Evolutionary conservation across 2,329 filamentous ascomycete genomes (phyloP), one percentile per base, ranked within the genome.

Genomic region (Fusarium solani-melongenae): DNA sequence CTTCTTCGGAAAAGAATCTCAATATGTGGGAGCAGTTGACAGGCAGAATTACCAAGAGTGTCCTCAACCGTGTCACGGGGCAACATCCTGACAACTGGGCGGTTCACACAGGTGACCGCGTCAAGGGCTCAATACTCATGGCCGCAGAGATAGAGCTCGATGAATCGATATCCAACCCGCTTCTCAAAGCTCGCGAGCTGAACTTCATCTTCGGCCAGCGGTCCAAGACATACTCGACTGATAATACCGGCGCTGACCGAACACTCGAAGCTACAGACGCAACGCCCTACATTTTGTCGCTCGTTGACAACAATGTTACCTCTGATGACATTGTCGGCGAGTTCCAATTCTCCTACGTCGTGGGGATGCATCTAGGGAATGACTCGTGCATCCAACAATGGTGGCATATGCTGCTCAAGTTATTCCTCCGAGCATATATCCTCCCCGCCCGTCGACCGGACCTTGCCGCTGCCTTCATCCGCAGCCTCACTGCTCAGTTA

Each of bases 331-430:
- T 92, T 29, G 78, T 89, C 6, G 90, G 89, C 55, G 90, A 92
- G 76, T 79, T 92, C 2, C 90, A 92, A 73, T 88, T 92, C 77
- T 85, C 86, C 46, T 92, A 88, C 74, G 75, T 92, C 6, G 87
- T 86, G 0, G 90, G 89, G 39, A 85, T 88, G 77, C 84, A 89
- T 63, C 85, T 92, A 1, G 86, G 87, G 44, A 92, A 91, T 77
- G 81, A 88, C 46, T 84, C 88, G 10, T 92, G 90, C 72, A 82
- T 91, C 49, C 88, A 90, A 69, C 89, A 92, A 70, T 92, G 90
- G 90, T 89, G 86, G 83, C 85, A 90, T 74, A 84, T 90, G 69
- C 79, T 87, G 5, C 83, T 88, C 41, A 85, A 83, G 56, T 77
- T 90, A 36, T 75, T 90, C 12, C 84, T 92, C 55, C 85, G 86